Percentiles rank a stretch among this genome's conserved stretches.
Conservation (phyloP, 306 rosid species). For the Purshia tridentata region DNA sequence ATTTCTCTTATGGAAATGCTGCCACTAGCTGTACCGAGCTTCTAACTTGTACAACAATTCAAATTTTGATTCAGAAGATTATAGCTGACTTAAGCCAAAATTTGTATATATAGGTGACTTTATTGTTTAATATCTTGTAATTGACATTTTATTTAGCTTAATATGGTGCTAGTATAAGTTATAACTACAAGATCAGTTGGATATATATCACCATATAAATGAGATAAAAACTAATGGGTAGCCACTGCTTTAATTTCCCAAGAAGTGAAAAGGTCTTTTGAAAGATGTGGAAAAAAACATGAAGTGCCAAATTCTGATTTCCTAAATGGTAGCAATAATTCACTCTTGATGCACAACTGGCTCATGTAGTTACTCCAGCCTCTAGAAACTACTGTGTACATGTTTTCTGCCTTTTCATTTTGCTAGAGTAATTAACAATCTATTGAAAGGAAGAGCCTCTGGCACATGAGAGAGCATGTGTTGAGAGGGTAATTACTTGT, state of each 20-base stretch:
- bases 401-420: background rate
- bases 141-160: too few relatives aligned
- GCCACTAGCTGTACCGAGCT: background rate
- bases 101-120: too few relatives aligned
- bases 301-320: too few relatives aligned
- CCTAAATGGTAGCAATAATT: background rate
- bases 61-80: background rate
- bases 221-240: background rate
- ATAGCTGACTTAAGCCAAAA: too few relatives aligned
- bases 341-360: background rate
- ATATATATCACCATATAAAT: background rate
- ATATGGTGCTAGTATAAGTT: too few relatives aligned
- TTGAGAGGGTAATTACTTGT: background rate
- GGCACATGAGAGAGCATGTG: background rate
- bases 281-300: too few relatives aligned
- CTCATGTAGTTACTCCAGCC: background rate
- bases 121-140: too few relatives aligned
- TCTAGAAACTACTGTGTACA: background rate
- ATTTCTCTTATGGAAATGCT: constrained; percentile 20
- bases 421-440: background rate
- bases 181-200: background rate
- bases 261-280: too few relatives aligned
- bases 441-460: background rate
- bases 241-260: too few relatives aligned
- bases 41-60: background rate